Conservation (phyloP, 2,329 filamentous ascomycete genomes). For the Parascedosporium putredinis region DNA sequence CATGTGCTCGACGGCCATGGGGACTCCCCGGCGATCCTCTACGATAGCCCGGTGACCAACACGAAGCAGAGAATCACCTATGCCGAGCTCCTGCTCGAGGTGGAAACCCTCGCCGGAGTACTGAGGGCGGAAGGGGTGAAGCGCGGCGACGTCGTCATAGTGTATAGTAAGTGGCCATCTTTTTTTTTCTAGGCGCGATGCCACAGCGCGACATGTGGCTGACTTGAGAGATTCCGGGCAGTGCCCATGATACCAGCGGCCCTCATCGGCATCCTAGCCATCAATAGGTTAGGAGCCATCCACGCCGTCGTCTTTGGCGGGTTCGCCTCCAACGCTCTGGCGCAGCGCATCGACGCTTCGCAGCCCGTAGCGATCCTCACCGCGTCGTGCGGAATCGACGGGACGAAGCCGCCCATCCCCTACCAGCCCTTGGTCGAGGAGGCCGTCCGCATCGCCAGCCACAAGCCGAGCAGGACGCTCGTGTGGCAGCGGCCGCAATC, state of each 20-base stretch:
- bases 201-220: no score
- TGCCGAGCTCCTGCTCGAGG: constrained; percentile 61
- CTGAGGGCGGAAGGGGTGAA: constrained; percentile 71
- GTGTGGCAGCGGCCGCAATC: constrained; percentile 77
- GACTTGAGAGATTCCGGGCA: constrained; percentile 20
- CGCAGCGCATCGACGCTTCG: constrained; percentile 80
- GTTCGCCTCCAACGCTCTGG: constrained; percentile 70
- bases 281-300: constrained; percentile 71
- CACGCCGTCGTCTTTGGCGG: constrained; percentile 92
- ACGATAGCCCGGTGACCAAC: constrained; percentile 75
- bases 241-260: constrained; percentile 95
- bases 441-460: constrained; percentile 54
- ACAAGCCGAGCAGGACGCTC: constrained; percentile 64
- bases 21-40: constrained; percentile 64
- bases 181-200: not conserved
- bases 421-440: constrained; percentile 70
- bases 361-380: constrained; percentile 69
- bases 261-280: constrained; percentile 75
- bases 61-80: constrained; percentile 68
- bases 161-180: constrained; percentile 58
- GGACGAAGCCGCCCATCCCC: constrained; percentile 64
- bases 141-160: constrained; percentile 76
- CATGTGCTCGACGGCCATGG: constrained; percentile 77
- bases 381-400: constrained; percentile 86
- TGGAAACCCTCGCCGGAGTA: constrained; percentile 72